Percentiles rank a stretch among this genome's conserved stretches.
Conservation (phyloP, 805 yeast genomes). For the Saturnispora zaruensis region DNA sequence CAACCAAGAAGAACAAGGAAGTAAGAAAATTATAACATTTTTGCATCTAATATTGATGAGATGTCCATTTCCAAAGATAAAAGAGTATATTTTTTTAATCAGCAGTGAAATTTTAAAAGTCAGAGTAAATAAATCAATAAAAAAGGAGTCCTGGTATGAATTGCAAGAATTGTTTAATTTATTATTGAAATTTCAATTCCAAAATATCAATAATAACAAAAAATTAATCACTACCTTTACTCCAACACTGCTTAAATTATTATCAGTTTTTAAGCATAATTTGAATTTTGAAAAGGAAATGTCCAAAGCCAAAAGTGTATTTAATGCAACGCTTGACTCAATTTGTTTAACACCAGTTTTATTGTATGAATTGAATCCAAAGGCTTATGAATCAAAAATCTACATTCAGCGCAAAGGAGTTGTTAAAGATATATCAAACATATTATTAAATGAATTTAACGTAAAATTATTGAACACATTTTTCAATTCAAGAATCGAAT, state of each 20-base stretch:
- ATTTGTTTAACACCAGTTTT: constrained; percentile 9
- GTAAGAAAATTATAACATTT: neutral
- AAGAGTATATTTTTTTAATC: neutral
- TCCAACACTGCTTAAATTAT: neutral
- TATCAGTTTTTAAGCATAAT: neutral
- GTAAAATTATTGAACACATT: neutral
- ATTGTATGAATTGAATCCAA: constrained; percentile 11
- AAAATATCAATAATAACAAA: neutral
- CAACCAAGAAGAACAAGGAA: neutral
- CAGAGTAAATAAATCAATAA: neutral
- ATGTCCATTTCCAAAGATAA: neutral
- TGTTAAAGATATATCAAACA: constrained; percentile 6
- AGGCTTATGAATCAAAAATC: constrained; percentile 10
- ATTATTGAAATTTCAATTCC: neutral
- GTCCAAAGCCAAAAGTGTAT: neutral
- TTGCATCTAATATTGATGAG: neutral
- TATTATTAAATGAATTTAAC: constrained; percentile 6
- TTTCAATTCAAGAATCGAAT: constrained; percentile 1
- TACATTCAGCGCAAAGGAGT: constrained; percentile 9
- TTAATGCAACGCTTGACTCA: constrained; percentile 10
- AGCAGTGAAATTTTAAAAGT: neutral
- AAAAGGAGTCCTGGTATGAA: neutral
- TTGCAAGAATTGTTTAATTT: neutral
- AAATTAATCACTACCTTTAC: neutral
- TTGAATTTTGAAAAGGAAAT: neutral